Base-by-base conservation (phyloP, 768 basidiomycete genomes). In the Ephemerocybe angulata region DNA sequence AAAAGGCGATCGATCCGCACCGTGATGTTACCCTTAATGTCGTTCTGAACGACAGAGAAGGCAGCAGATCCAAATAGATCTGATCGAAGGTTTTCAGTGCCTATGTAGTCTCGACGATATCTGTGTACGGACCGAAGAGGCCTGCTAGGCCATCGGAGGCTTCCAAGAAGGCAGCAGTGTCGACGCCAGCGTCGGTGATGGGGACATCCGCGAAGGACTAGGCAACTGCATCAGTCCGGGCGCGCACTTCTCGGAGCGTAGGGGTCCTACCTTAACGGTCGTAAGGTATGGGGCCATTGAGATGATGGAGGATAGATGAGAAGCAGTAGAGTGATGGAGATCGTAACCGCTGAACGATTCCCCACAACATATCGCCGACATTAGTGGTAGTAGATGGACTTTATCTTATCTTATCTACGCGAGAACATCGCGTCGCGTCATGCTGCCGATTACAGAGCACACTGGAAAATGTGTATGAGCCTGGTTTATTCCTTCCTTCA, bases 151-250 rank as follows among this genome's bases (percentile, higher is more conserved):
- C 96, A 54, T 89, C 80, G 1, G 90, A 78, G 7, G 96, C 97
- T 62, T 96, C 86, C 62, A 95, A 79, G 76, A 98, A 99, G 46
- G 79, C 76, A 42, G 83, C 68, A 15, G 97, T 98, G 68, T 98
- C 87, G 67, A 98, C 83, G 57, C 96, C 96, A 62, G 79, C 81
- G 61, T 92, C 86, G 53, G 87, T 90, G 60, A 92, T 79, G 28
- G 87, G 82, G 37, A 98, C 96, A 70, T 95, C 88, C 62, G 86
- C 85, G 69, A 93, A 99, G n/a, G 92, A 95, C 96, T 98, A 60
- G 43, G 12, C 21, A 37, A n/a, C 43, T 52, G 25, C 52, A 27
- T 44, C 13, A 38, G 10, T 41, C 21, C 51, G 11, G 12, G 19
- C 12, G 3, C 35, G 37, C 27, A n/a, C 19, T 30, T 30, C 31